These are phyloP conservation scores for Calonectria pteridis DNA, from an alignment of 2,329 filamentous ascomycete genomes.

Conservation along the genomic window DNA sequence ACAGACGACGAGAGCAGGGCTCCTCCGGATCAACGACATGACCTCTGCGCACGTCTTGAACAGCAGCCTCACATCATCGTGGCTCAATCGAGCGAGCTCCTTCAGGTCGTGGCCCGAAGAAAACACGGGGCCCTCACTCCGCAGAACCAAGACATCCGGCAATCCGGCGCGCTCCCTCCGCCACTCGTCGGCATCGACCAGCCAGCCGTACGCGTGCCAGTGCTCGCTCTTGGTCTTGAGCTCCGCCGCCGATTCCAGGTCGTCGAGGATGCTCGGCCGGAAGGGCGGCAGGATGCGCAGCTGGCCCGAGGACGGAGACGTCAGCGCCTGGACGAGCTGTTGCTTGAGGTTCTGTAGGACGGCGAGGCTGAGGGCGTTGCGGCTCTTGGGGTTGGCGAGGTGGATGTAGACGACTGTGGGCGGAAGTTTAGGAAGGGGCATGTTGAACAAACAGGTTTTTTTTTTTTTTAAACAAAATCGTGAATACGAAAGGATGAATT, in stretches of 20 bases:
- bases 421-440: slow-evolving; percentile 38
- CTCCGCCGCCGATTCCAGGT: slow-evolving; percentile 15
- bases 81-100: slow-evolving; percentile 26
- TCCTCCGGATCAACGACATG: slow-evolving; percentile 38
- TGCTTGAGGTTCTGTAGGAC: slow-evolving; percentile 35
- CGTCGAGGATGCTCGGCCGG: neutral
- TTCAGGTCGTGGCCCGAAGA: slow-evolving; percentile 43
- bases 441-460: neutral
- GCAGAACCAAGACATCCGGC: slow-evolving; percentile 38
- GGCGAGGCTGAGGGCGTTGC: slow-evolving; percentile 39
- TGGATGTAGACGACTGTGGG: slow-evolving; percentile 32
- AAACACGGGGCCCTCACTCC: slow-evolving; percentile 41
- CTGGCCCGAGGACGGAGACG: slow-evolving; percentile 19
- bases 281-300: slow-evolving; percentile 35
- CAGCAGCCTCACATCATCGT: slow-evolving; percentile 31
- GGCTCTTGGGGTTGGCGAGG: slow-evolving; percentile 34
- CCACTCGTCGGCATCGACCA: slow-evolving; percentile 38
- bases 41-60: slow-evolving; percentile 40
- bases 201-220: slow-evolving; percentile 38
- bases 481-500: neutral
- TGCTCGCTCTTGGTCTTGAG: neutral
- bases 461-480: neutral
- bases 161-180: slow-evolving; percentile 33
- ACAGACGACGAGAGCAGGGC: slow-evolving; percentile 38
- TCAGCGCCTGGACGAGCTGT: slow-evolving; percentile 34